Evolutionary conservation across 306 rosid genomes (phyloP), one percentile per base, ranked within the genome.

Genomic region (Cotoneaster glaucophyllus): DNA sequence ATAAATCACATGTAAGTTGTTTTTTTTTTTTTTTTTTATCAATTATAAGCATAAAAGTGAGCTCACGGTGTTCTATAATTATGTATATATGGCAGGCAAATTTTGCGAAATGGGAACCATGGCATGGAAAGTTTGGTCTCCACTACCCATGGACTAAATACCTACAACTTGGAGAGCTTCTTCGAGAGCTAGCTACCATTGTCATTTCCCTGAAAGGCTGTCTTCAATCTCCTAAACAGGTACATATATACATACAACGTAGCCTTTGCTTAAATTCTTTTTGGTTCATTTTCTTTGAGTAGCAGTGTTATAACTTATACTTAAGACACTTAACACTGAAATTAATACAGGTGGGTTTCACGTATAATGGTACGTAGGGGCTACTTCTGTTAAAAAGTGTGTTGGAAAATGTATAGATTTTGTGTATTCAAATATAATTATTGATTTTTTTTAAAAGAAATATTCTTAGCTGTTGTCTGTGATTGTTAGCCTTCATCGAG

Each of bases 51-150:
- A 62, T 4, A 26, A 61, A 25, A 3, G 66, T 7, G 1, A 11
- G 8, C 29, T 71, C 50, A 32, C 26, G 10, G 62, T 56, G 62
- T n/a, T 56, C 62, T 15, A 25, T 62, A 14, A 62, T 28, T 62
- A 62, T 13, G 32, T 15, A 13, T 59, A 25, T 59, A 22, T 67
- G 71, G 44, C 80, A 95, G 99, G 96, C 91, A 62, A 92, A 87
- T 76, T 95, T 89, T 65, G 97, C 99, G 76, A 90, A 83, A 72
- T 95, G 99, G 99, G 99, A 95, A 76, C 99, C 97, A 11, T 95
- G 99, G 99, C 99, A 90, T 84, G 92, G 97, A 24, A 95, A 81
- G 83, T 95, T 95, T 74, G 97, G 99, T 72, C 88, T 84, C 65
- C 71, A 78, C 32, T 83, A 95, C 79, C 99, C 99, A 15, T 95